These are phyloP conservation scores for Torrubiella hemipterigena DNA, from an alignment of 2,329 filamentous ascomycete species.

Conservation along the genomic window DNA sequence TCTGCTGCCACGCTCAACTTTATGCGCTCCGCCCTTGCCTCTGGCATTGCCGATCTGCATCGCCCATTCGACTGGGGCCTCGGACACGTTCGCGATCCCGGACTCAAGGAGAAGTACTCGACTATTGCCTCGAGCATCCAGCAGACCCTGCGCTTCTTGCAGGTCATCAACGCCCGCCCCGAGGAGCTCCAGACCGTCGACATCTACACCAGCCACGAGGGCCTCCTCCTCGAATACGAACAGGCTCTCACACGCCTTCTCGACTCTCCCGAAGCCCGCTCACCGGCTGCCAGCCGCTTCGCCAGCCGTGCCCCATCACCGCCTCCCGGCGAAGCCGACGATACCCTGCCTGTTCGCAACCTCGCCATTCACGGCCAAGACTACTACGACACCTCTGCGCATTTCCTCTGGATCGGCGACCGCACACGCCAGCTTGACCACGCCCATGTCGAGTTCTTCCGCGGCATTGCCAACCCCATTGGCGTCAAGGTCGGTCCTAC, in stretches of 20 bases:
- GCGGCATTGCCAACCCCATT: constrained; percentile 89
- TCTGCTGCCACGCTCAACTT: constrained; percentile 93
- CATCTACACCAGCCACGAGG: constrained; percentile 91
- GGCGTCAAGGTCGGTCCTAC: constrained; percentile 92
- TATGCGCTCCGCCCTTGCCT: constrained; percentile 69
- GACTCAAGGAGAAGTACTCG: constrained; percentile 76
- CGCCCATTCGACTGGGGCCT: constrained; percentile 90
- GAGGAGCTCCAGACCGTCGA: constrained; percentile 84
- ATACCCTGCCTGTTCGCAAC: constrained; percentile 12
- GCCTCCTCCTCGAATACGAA: constrained; percentile 88
- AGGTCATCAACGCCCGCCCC: constrained; percentile 77
- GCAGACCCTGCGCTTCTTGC: constrained; percentile 88
- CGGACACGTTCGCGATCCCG: constrained; percentile 76
- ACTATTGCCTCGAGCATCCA: constrained; percentile 75
- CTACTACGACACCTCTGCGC: constrained; percentile 89
- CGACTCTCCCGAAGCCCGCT: constrained; percentile 42
- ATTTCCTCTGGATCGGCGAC: constrained; percentile 98
- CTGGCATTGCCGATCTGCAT: constrained; percentile 87
- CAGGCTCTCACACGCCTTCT: constrained; percentile 71
- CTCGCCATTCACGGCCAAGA: too few relatives aligned
- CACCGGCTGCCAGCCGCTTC: constrained; percentile 12
- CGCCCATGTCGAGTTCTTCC: constrained; percentile 94
- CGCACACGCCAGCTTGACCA: constrained; percentile 87
- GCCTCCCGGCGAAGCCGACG: constrained; percentile 9
- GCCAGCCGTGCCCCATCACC: constrained; percentile 27